A percentile compares a stretch with the other conserved stretches of the same genome.
These are phyloP conservation scores for Brachypodium distachyon DNA, from an alignment of 202 grass and related monocot species.

Conservation along the genomic window DNA sequence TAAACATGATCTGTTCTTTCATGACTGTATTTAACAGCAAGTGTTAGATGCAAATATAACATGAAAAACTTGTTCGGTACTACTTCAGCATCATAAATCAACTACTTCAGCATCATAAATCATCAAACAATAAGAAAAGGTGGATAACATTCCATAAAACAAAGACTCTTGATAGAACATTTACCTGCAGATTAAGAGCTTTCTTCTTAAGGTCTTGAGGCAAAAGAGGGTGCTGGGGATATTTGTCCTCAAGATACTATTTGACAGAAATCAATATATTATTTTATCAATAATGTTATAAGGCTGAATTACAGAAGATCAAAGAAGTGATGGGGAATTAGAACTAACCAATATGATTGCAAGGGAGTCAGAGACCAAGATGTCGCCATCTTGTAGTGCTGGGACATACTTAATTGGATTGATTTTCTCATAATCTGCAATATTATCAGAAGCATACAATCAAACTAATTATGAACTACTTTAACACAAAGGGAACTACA, in stretches of 20 bases:
- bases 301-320: background rate
- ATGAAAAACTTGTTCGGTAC: background rate
- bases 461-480: background rate
- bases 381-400: conserved; percentile 56
- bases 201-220: conserved; percentile 64
- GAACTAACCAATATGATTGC: conserved; percentile 56
- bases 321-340: background rate
- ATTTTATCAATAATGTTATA: background rate
- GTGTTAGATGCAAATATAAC: background rate
- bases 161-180: background rate
- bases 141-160: background rate
- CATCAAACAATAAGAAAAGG: background rate
- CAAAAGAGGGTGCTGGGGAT: conserved; percentile 62
- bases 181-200: conserved; percentile 83
- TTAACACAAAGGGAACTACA: background rate
- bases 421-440: conserved; percentile 70
- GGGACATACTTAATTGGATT: conserved; percentile 83
- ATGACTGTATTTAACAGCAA: background rate
- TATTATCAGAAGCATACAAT: background rate
- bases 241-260: conserved; percentile 92
- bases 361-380: conserved; percentile 63
- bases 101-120: background rate
- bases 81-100: background rate
- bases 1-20: background rate
- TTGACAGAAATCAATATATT: conserved; percentile 5